A percentile compares a stretch with the other conserved stretches of the same genome.
Conservation (phyloP, 371 early-diverging fungal genomes). For the Zopfochytrium polystomum region DNA sequence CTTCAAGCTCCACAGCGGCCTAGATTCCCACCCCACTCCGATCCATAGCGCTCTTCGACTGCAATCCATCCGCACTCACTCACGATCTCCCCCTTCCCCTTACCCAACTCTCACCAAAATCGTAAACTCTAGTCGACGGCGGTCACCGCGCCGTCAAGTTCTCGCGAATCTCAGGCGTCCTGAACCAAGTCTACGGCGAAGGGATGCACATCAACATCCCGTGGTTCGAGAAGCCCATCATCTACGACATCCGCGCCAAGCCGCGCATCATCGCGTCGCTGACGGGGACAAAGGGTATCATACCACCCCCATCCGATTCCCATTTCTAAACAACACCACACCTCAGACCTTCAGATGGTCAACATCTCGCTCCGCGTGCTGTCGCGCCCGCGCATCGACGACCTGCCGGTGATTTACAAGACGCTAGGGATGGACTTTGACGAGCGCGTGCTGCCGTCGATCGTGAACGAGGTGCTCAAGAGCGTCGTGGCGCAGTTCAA, state of each 20-base stretch:
- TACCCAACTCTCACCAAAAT: conserved; percentile 4
- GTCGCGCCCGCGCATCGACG: conserved; percentile 78
- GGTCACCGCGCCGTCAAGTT: conserved; percentile 76
- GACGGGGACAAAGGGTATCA: conserved; percentile 92
- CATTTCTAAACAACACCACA: not conserved
- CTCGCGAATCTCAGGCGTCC: conserved; percentile 61
- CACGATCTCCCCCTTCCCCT: conserved; percentile 1
- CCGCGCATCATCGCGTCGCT: conserved; percentile 94
- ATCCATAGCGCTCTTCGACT: not conserved
- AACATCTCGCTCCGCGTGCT: conserved; percentile 98
- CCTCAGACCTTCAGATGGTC: conserved; percentile 94
- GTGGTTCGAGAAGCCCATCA: conserved; percentile 92
- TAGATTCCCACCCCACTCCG: not conserved
- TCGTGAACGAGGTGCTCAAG: conserved; percentile 97
- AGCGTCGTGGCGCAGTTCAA: conserved; percentile 98
- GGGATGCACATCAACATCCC: conserved; percentile 82
- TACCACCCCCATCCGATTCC: not conserved
- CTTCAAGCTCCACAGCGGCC: not conserved
- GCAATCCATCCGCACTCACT: not conserved
- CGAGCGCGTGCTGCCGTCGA: conserved; percentile 95
- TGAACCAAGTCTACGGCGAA: conserved; percentile 58
- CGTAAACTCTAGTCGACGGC: conserved; percentile 59
- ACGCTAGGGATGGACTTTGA: conserved; percentile 94
- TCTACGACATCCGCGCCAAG: conserved; percentile 97
- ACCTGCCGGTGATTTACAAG: conserved; percentile 82